Conservation (phyloP, 192 early-diverging fungal genomes). For the Coemansia sp. region DNA sequence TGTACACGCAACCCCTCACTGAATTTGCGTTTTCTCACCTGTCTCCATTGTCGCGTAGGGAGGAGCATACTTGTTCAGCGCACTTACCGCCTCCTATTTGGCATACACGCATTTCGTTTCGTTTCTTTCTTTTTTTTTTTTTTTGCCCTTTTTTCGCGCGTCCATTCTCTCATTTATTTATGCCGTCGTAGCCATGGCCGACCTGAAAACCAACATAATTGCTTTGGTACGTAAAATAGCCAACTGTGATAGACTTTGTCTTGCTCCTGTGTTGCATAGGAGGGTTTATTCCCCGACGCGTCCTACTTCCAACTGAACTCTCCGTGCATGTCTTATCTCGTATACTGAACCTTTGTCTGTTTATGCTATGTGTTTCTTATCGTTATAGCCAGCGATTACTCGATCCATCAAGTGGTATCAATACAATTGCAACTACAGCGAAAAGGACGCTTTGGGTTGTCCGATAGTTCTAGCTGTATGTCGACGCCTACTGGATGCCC, state of each 20-base stretch:
- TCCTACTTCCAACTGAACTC: background rate
- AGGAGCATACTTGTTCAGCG: background rate
- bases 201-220: conserved; percentile 52
- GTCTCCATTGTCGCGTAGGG: background rate
- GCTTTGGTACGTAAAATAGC: conserved; percentile 44
- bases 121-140: conserved; percentile 5
- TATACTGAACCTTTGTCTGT: background rate
- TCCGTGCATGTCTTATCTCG: background rate
- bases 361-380: conserved; percentile 6
- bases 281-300: conserved; percentile 1
- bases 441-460: background rate
- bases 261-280: background rate
- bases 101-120: conserved; percentile 7
- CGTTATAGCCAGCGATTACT: conserved; percentile 23
- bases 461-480: conserved; percentile 33
- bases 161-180: conserved; percentile 5
- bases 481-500: conserved; percentile 37
- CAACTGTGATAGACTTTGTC: background rate
- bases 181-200: conserved; percentile 28
- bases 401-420: conserved; percentile 46
- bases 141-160: background rate
- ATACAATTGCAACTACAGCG: conserved; percentile 29
- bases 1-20: background rate
- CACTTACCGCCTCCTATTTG: background rate
- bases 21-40: background rate